Percentiles rank a stretch among this genome's conserved stretches.
These are phyloP conservation scores for Citropsis articulata DNA, from an alignment of 345 rosid genomes.

Conservation along the genomic window DNA sequence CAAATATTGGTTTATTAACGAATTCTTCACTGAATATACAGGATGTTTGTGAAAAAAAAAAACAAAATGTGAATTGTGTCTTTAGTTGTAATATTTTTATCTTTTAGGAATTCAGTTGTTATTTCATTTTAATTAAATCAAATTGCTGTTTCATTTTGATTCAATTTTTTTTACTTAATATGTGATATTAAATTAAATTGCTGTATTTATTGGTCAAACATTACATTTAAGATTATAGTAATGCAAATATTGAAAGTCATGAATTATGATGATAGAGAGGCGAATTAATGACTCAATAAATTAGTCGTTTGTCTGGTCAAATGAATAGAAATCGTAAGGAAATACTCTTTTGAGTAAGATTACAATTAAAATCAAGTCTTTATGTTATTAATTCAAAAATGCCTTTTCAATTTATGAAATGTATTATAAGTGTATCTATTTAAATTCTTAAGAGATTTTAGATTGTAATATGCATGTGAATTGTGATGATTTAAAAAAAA, in stretches of 20 bases:
- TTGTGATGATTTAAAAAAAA: no score
- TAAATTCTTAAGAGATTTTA: no score
- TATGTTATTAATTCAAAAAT: no score
- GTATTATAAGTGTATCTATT: no score
- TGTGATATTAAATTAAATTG: background rate
- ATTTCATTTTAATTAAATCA: no score
- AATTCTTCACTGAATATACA: no score
- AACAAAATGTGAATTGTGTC: no score
- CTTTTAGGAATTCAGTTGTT: background rate
- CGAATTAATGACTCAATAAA: background rate
- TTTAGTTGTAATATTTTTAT: background rate
- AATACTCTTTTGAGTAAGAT: no score
- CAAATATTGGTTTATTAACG: background rate
- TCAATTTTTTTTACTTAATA: background rate
- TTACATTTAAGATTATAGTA: background rate
- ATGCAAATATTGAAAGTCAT: background rate
- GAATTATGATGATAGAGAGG: background rate
- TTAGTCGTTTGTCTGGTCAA: background rate
- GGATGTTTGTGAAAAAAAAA: background rate
- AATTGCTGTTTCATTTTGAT: no score
- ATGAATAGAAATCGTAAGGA: background rate
- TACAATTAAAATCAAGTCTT: no score
- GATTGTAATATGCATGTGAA: no score
- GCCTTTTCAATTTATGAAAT: no score
- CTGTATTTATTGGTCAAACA: slow-evolving; percentile 21